These are phyloP conservation scores for Pichia membranifaciens DNA, from an alignment of 805 yeast genomes.

Conservation along the genomic window DNA sequence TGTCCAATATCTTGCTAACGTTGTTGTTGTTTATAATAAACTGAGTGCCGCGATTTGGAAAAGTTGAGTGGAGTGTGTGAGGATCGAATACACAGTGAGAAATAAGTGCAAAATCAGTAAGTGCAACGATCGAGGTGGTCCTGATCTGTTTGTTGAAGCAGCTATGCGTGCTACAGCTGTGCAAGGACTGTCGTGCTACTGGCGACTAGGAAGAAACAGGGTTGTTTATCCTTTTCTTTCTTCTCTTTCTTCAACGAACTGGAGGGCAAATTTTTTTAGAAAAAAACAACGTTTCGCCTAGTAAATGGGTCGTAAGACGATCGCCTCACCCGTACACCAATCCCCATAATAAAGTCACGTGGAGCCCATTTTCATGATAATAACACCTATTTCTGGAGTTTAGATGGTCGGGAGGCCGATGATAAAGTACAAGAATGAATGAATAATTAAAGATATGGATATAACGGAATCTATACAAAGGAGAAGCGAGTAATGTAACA, in stretches of 20 bases:
- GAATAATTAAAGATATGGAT: too few relatives aligned
- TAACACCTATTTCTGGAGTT: too few relatives aligned
- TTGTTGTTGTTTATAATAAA: background rate
- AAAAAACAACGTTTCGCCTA: background rate
- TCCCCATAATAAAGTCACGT: background rate
- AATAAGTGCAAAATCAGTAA: background rate
- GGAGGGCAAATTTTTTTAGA: constrained; percentile 7
- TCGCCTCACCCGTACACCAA: constrained; percentile 5
- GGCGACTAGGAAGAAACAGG: background rate
- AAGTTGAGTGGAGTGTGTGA: constrained; percentile 1
- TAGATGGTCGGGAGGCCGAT: too few relatives aligned
- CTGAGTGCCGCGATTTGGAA: constrained; percentile 5
- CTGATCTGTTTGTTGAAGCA: too few relatives aligned
- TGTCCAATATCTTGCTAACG: background rate
- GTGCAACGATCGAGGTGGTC: background rate
- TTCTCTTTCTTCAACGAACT: constrained; percentile 2
- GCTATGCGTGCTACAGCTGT: background rate
- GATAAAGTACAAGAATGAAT: too few relatives aligned
- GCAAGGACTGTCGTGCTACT: background rate
- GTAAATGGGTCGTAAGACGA: background rate
- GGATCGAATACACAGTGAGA: background rate
- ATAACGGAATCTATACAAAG: background rate
- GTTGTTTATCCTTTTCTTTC: constrained; percentile 1
- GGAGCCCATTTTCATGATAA: too few relatives aligned
- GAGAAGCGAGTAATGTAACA: background rate